Conservation (phyloP, 1,139 yeast genomes). For the Chernovozyma aurita region DNA sequence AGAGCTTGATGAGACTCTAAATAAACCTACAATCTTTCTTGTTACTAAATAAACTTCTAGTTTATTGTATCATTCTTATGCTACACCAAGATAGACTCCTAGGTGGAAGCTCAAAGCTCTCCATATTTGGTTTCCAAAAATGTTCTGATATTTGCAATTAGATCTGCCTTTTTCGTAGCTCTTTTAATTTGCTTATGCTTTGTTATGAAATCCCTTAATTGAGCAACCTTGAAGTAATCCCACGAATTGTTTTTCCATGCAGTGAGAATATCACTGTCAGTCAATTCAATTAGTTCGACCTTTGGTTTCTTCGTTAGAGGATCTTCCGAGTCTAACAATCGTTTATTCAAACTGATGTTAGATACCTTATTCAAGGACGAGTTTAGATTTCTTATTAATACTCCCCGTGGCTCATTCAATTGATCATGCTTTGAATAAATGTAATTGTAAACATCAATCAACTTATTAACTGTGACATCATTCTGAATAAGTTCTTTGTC, state of each 20-base stretch:
- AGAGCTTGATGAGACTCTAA: too few relatives aligned
- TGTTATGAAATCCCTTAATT: constrained; percentile 33
- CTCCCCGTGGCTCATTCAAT: constrained; percentile 12
- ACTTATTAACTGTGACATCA: constrained; percentile 14
- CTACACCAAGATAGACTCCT: constrained; percentile 81
- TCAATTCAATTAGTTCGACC: constrained; percentile 18
- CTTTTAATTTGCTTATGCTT: constrained; percentile 29
- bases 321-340: constrained; percentile 1
- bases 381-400: constrained; percentile 10
- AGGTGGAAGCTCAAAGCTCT: constrained; percentile 34
- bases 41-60: too few relatives aligned
- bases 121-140: constrained; percentile 15
- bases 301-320: constrained; percentile 12
- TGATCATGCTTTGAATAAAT: constrained; percentile 1
- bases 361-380: constrained; percentile 15
- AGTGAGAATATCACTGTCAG: constrained; percentile 29
- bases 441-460: constrained; percentile 9
- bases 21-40: too few relatives aligned
- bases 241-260: constrained; percentile 39
- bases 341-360: constrained; percentile 11
- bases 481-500: constrained; percentile 9
- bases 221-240: constrained; percentile 33
- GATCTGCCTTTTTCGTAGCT: constrained; percentile 38
- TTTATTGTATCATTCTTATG: constrained; percentile 87
- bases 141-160: constrained; percentile 35